Conservation (phyloP, 306 rosid genomes). For the Carpinus fangiana region DNA sequence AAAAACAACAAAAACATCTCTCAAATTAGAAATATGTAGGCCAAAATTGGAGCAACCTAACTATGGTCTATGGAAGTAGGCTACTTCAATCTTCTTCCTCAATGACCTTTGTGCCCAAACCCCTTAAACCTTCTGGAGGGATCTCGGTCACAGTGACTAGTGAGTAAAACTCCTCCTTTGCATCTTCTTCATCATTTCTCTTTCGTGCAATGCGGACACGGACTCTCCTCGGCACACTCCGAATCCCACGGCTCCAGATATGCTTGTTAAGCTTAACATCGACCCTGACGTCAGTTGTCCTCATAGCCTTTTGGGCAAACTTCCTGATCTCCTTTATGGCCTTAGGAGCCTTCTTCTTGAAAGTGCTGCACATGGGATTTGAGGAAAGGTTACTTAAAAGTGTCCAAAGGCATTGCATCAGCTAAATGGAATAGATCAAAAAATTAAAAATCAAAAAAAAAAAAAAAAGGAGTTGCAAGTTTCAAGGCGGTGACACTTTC, state of each 20-base stretch:
- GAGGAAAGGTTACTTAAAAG: not conserved
- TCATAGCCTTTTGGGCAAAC: constrained; percentile 56
- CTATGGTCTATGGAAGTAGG: constrained; percentile 10
- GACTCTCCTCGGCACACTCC: constrained; percentile 46
- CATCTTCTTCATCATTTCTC: constrained; percentile 53
- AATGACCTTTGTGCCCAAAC: constrained; percentile 38
- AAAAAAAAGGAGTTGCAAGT: too few relatives aligned
- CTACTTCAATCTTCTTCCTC: constrained; percentile 47
- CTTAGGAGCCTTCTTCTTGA: constrained; percentile 56
- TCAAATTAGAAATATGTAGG: constrained; percentile 4
- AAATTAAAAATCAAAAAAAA: not conserved
- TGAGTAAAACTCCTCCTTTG: constrained; percentile 50
- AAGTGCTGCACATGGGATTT: constrained; percentile 34
- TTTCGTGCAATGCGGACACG: constrained; percentile 36
- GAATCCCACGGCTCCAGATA: constrained; percentile 51
- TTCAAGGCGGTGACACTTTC: too few relatives aligned
- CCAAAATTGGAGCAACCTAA: constrained; percentile 29
- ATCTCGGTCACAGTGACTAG: constrained; percentile 43
- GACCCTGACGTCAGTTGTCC: constrained; percentile 45
- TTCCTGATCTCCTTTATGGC: constrained; percentile 51
- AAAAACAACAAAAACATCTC: constrained; percentile 2
- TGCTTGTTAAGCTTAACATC: constrained; percentile 54
- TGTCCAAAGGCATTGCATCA: not conserved
- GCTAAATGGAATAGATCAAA: not conserved
- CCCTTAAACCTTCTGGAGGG: constrained; percentile 42